Conservation (phyloP, 306 rosid species). For the Inga oerstediana region DNA sequence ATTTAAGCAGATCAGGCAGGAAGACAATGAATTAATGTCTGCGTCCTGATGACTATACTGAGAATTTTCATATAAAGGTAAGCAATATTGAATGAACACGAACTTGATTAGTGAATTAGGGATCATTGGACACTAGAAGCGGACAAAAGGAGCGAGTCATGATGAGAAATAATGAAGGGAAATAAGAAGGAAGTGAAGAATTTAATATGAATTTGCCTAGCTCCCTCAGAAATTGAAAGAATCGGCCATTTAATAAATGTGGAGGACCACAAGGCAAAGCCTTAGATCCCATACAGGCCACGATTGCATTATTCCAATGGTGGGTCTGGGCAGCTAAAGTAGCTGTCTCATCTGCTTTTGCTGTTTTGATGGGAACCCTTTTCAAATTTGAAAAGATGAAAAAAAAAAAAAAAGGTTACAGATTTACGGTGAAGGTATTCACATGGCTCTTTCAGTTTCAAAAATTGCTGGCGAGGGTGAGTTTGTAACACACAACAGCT, state of each 20-base stretch:
- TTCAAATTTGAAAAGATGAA: slow-evolving; percentile 35
- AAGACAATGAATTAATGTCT: neutral
- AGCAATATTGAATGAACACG: neutral
- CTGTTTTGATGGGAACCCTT: slow-evolving; percentile 47
- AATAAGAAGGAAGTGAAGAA: slow-evolving; percentile 10
- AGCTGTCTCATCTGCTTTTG: slow-evolving; percentile 46
- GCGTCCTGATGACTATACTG: neutral
- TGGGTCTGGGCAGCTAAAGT: slow-evolving; percentile 42
- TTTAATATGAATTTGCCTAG: neutral
- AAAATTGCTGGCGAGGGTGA: neutral
- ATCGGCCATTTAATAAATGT: slow-evolving; percentile 39
- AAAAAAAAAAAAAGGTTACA: neutral
- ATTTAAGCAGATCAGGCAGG: neutral
- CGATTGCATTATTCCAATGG: slow-evolving; percentile 33
- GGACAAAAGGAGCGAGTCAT: slow-evolving; percentile 17
- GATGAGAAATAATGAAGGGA: slow-evolving; percentile 8
- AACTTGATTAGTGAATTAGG: neutral
- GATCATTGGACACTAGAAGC: neutral
- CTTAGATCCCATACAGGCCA: slow-evolving; percentile 21
- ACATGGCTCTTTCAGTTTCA: neutral
- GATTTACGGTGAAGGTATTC: slow-evolving; percentile 10
- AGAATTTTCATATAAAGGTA: neutral
- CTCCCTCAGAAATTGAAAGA: slow-evolving; percentile 39
- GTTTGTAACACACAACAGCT: neutral
- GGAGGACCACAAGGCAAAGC: slow-evolving; percentile 46